A percentile compares a stretch with the other conserved stretches of the same genome.
Conservation (phyloP, 495 filamentous ascomycete species). For the Apodospora peruviana region DNA sequence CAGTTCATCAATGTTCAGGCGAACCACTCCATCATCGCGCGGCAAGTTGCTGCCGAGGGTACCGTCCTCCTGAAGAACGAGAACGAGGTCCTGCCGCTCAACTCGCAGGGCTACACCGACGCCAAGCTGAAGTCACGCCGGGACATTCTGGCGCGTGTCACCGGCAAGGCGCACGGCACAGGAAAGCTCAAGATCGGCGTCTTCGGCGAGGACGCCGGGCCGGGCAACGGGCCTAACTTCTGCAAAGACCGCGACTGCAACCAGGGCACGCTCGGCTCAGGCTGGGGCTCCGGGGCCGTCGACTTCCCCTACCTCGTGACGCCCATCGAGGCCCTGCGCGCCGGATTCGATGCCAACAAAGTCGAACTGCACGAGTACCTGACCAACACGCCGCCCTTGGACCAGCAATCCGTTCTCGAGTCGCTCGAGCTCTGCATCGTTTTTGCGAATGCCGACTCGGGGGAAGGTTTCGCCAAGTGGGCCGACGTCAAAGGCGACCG, state of each 20-base stretch:
- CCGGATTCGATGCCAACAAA: slow-evolving; percentile 52
- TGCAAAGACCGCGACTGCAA: slow-evolving; percentile 68
- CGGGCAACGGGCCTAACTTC: slow-evolving; percentile 61
- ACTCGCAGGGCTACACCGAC: slow-evolving; percentile 41
- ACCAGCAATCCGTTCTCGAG: slow-evolving; percentile 22
- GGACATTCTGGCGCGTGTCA: slow-evolving; percentile 10
- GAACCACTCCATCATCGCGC: slow-evolving; percentile 65
- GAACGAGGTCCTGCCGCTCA: slow-evolving; percentile 56
- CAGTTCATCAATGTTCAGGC: slow-evolving; percentile 66
- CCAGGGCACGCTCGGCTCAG: slow-evolving; percentile 73
- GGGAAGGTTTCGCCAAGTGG: slow-evolving; percentile 59
- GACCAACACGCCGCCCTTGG: slow-evolving; percentile 44
- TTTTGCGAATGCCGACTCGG: slow-evolving; percentile 58
- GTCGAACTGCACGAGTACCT: slow-evolving; percentile 57
- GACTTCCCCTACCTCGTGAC: slow-evolving; percentile 78
- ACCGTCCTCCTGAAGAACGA: slow-evolving; percentile 83
- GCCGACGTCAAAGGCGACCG: slow-evolving; percentile 71
- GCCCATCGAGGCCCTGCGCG: slow-evolving; percentile 60
- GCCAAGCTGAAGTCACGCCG: slow-evolving; percentile 24
- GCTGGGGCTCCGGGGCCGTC: slow-evolving; percentile 88
- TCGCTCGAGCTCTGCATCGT: slow-evolving; percentile 65
- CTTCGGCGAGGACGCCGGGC: slow-evolving; percentile 81
- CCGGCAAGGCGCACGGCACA: slow-evolving; percentile 11
- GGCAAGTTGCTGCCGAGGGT: slow-evolving; percentile 74
- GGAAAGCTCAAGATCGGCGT: slow-evolving; percentile 61